Base-by-base conservation (phyloP, 2,329 filamentous ascomycete genomes). In the Fonsecaea pedrosoi region DNA sequence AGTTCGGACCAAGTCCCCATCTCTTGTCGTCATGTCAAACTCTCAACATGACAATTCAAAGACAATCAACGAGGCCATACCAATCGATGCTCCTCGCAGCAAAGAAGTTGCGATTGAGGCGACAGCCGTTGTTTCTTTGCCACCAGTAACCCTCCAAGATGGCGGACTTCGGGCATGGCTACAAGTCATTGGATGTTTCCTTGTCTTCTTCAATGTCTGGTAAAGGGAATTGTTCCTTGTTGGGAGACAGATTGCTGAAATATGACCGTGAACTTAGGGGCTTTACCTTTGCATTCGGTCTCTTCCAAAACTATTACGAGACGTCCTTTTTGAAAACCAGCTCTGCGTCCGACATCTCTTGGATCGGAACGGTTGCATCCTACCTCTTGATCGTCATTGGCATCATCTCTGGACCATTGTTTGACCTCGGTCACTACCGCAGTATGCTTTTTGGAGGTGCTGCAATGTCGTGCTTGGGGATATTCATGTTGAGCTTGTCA, bases 361-460 rank as follows among this genome's bases (percentile, higher is more conserved):
- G 93, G 93, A 92, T 97, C 69, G 95, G 95, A 73, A 90, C 90
- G 62, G 80, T 96, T 57, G 94, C 93, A 75, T 87, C 91, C 10
- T 96, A 95, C 73, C 81, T 97, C 18, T 86, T 89, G 65, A 96
- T 97, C 78, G 90, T 94, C 74, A 89, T 92, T 60, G 92, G 93
- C 38, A 85, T 97, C 38, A 92, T 95, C 72, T 89, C 95, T 61
- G 94, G 94, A 0, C 93, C 94, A 0, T 81, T 96, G 34, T 97
- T 97, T 75, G 94, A 97, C 78, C 89, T 89, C 73, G 89, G 92
- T 72, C 93, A 94, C 0, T 92, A 94, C 0, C 83, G 86, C 18
- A 85, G 87, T 79, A 84, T 97, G 38, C 82, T 96, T n/a, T 75
- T 90, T 1, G 81, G 82, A 0, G 94, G 93, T 0, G 89, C 87